Evolutionary conservation across 2,329 filamentous ascomycete species (phyloP).

Genomic region (Hypoxylon sp.): DNA sequence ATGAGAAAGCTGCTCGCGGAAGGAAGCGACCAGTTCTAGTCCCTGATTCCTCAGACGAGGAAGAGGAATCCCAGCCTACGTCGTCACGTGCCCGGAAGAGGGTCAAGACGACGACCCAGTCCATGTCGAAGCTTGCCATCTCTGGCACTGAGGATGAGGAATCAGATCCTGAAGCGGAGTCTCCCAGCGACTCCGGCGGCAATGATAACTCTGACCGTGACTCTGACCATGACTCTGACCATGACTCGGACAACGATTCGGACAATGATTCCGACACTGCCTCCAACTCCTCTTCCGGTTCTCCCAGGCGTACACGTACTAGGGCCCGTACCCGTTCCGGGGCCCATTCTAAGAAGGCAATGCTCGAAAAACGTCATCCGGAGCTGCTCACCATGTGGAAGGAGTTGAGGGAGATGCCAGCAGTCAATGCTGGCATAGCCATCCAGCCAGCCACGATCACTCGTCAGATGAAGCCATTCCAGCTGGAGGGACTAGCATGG

Average conservation of each 20-base stretch:
- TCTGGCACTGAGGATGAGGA: too few species aligned
- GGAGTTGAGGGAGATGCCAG: slow-evolving; percentile 76
- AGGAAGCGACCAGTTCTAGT: too few species aligned
- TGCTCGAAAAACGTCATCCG: slow-evolving; percentile 83
- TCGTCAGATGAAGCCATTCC: slow-evolving; percentile 90
- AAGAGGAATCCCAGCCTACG: too few species aligned
- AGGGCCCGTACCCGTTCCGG: too few species aligned
- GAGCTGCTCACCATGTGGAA: slow-evolving; percentile 88
- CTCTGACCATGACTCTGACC: slow-evolving; percentile 24
- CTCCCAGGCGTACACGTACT: too few species aligned
- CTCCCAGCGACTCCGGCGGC: neutral
- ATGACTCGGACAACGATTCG: slow-evolving; percentile 20
- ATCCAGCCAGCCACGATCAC: slow-evolving; percentile 83
- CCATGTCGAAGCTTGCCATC: neutral
- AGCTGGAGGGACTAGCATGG: slow-evolving; percentile 94
- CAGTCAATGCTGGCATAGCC: slow-evolving; percentile 74
- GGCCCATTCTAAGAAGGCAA: slow-evolving; percentile 48
- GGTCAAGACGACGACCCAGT: too few species aligned
- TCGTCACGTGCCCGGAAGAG: too few species aligned
- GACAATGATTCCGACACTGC: neutral
- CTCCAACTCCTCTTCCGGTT: neutral
- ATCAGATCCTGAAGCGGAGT: neutral
- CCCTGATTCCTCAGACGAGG: too few species aligned
- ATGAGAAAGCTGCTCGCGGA: slow-evolving; percentile 24
- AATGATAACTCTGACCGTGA: slow-evolving; percentile 36